A percentile compares a stretch with the other conserved stretches of the same genome.
phyloP scores from a whole-genome alignment of 345 rosid genomes.

The Gossypium ekmanianum region DNA sequence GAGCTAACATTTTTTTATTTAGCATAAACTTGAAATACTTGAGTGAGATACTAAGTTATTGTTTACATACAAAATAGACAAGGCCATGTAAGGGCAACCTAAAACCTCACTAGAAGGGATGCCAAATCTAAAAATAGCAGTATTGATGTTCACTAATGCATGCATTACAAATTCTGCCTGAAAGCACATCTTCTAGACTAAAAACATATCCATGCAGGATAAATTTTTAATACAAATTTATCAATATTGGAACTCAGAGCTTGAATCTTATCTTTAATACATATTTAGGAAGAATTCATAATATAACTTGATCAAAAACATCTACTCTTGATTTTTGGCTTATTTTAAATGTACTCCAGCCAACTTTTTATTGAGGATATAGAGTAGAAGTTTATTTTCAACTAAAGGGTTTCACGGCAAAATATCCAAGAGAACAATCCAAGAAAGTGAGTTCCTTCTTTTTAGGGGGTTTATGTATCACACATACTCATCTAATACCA shows the following conservation, averaged over 20 bases:
- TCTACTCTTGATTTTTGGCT: background rate
- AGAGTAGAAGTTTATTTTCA: background rate
- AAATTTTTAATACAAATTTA: background rate
- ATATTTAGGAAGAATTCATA: background rate
- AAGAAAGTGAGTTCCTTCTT: background rate
- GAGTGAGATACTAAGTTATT: background rate
- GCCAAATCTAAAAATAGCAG: background rate
- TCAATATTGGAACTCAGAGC: background rate
- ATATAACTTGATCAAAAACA: background rate
- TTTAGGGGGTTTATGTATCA: background rate
- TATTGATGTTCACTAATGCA: background rate
- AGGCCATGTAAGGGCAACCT: background rate
- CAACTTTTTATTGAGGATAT: background rate
- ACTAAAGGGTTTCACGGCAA: background rate
- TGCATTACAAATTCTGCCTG: background rate
- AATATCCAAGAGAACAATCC: background rate
- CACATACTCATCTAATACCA: background rate
- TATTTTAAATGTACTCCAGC: background rate
- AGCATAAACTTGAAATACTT: background rate
- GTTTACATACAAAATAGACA: background rate
- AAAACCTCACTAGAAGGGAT: background rate
- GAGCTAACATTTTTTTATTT: background rate
- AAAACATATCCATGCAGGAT: background rate
- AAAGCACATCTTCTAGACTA: background rate
- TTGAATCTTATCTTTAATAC: background rate